phyloP scores from a whole-genome alignment of 1,284 basidiomycete genomes.

The Tilletia horrida region DNA sequence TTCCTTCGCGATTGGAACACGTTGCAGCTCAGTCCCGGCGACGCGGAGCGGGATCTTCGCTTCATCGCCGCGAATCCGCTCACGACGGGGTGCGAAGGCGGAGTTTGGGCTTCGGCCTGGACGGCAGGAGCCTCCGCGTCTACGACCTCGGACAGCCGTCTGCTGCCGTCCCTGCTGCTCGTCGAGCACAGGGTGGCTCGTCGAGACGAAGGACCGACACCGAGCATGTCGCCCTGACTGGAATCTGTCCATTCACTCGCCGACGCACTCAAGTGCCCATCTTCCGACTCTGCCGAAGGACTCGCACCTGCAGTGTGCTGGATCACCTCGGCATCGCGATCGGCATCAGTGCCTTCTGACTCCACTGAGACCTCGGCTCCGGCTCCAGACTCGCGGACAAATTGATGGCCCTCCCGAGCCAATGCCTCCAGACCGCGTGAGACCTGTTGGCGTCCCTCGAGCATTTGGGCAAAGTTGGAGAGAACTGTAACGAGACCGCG shows the following conservation, averaged over 20 bases:
- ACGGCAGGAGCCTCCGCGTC: too few species aligned
- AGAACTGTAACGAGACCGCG: not conserved
- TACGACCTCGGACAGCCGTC: too few species aligned
- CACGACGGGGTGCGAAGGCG: too few species aligned
- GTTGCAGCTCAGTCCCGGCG: not conserved
- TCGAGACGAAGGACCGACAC: too few species aligned
- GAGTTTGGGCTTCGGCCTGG: too few species aligned
- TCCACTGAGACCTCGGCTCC: not conserved
- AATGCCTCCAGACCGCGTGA: constrained; percentile 6
- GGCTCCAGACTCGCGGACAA: not conserved
- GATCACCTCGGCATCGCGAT: not conserved
- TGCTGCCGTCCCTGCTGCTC: too few species aligned
- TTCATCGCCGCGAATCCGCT: too few species aligned
- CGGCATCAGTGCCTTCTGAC: not conserved
- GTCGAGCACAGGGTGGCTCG: too few species aligned
- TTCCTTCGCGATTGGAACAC: not conserved
- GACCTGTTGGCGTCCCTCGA: constrained; percentile 9
- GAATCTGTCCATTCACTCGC: constrained; percentile 13
- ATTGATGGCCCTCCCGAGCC: not conserved
- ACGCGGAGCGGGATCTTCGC: too few species aligned
- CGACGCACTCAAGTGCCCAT: not conserved
- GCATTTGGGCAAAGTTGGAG: constrained; percentile 10
- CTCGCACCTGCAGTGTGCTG: not conserved
- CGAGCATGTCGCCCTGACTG: not conserved
- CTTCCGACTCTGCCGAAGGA: not conserved